Evolutionary conservation across 2,329 filamentous ascomycete species (phyloP).

Genomic region (Dothistroma septosporum): DNA sequence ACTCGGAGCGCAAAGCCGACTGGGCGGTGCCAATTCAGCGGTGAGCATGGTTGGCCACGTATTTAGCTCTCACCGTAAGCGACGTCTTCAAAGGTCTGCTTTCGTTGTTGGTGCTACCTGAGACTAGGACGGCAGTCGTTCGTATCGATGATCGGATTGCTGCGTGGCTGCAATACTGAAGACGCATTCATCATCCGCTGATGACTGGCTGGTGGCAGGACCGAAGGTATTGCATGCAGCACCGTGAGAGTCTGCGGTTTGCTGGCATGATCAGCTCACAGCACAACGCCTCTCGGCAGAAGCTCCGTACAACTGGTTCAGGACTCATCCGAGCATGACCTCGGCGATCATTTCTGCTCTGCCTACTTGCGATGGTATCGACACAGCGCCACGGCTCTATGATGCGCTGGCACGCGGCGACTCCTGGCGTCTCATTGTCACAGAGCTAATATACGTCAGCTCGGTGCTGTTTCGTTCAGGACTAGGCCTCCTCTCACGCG

Average conservation of each 20-base stretch:
- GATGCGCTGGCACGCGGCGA: conserved; percentile 4
- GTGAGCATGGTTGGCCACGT: conserved; percentile 6
- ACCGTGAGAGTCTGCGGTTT: not conserved
- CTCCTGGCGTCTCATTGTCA: not conserved
- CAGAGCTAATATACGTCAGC: not conserved
- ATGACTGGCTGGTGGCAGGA: not conserved
- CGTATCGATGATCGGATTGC: not conserved
- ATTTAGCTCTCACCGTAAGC: not conserved
- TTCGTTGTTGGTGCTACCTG: not conserved
- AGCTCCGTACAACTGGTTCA: not conserved
- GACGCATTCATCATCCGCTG: not conserved
- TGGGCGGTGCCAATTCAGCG: not conserved
- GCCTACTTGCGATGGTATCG: not conserved
- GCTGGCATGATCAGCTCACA: not conserved
- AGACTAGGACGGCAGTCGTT: not conserved
- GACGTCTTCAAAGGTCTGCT: not conserved
- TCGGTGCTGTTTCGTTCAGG: not conserved
- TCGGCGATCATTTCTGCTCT: not conserved
- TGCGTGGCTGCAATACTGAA: not conserved
- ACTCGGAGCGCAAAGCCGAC: not conserved
- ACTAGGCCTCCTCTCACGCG: not conserved
- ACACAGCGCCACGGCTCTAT: not conserved
- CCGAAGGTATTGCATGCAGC: not conserved
- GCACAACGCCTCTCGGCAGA: not conserved
- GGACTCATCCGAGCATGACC: not conserved